Conservation (phyloP, 495 filamentous ascomycete genomes). For the Pseudomonodictys pantanalensis region DNA sequence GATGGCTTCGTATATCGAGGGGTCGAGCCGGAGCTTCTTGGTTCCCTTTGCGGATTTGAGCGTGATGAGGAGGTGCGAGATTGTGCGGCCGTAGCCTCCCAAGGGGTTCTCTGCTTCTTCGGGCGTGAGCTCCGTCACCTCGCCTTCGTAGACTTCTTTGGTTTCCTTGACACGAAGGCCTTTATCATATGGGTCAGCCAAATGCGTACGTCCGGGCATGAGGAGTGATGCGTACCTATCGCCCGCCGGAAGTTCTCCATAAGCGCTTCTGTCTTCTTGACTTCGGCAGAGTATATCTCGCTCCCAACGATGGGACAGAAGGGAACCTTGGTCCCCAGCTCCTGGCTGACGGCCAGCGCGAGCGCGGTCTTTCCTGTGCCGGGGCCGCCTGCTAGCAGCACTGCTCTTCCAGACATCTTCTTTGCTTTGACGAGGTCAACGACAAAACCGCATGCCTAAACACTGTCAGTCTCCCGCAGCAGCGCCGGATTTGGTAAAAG, state of each 20-base stretch:
- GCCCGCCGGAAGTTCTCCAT: conserved; percentile 98
- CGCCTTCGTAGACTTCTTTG: conserved; percentile 96
- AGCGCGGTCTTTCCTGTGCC: conserved; percentile 97
- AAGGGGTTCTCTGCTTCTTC: conserved; percentile 98
- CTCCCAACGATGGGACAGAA: conserved; percentile 97
- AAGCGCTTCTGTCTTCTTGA: conserved; percentile 97
- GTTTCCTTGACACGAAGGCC: conserved; percentile 90
- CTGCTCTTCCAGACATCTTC: conserved; percentile 95
- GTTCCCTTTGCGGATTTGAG: conserved; percentile 89
- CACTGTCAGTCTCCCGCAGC: neutral
- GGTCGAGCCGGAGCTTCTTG: conserved; percentile 94
- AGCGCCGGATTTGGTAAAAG: neutral
- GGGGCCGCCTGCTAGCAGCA: conserved; percentile 86
- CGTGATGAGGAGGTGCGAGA: conserved; percentile 83
- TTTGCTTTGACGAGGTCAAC: conserved; percentile 91
- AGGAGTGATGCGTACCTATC: conserved; percentile 59
- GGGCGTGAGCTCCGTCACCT: conserved; percentile 92
- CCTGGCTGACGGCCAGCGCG: conserved; percentile 88
- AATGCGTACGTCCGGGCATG: neutral
- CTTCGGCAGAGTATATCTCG: conserved; percentile 93
- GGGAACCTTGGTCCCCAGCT: conserved; percentile 93
- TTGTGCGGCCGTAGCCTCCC: conserved; percentile 90
- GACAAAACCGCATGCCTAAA: conserved; percentile 82
- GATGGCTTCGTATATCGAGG: conserved; percentile 97
- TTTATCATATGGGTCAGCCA: conserved; percentile 32